Evolutionary conservation across 345 rosid genomes (phyloP).

Genomic region (Streptanthus diversifolius): DNA sequence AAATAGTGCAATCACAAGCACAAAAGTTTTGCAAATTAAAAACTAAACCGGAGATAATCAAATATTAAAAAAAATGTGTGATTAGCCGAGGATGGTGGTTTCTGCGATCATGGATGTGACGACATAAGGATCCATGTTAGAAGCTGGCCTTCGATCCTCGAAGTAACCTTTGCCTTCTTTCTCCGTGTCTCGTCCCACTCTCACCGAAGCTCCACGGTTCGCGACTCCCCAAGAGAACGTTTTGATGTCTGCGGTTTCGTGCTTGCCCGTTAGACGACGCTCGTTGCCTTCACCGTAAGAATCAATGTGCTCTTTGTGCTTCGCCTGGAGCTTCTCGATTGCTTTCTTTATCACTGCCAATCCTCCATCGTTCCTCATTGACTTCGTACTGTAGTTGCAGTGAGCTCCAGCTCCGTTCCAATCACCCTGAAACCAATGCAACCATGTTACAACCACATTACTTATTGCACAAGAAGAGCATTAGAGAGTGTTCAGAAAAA

Average conservation of each 20-base stretch:
- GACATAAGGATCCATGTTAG: conserved; percentile 79
- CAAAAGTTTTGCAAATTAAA: background rate
- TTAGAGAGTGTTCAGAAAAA: background rate
- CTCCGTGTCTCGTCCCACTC: conserved; percentile 73
- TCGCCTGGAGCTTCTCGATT: conserved; percentile 62
- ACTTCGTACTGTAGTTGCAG: conserved; percentile 83
- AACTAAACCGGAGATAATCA: background rate
- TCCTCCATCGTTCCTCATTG: conserved; percentile 80
- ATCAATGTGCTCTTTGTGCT: conserved; percentile 79
- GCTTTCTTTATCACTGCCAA: conserved; percentile 66
- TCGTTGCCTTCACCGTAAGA: conserved; percentile 94
- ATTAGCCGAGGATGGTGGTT: conserved; percentile 51
- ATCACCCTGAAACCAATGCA: conserved; percentile 52
- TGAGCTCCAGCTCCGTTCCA: conserved; percentile 99
- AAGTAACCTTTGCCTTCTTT: conserved; percentile 72
- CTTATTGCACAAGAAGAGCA: background rate
- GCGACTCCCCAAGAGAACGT: conserved; percentile 78
- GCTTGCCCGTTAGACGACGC: conserved; percentile 72
- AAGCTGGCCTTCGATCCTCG: conserved; percentile 73
- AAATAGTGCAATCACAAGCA: background rate
- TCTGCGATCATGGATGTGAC: conserved; percentile 80
- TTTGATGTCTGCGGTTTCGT: conserved; percentile 78
- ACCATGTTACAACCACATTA: background rate
- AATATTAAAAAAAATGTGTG: background rate
- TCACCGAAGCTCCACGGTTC: conserved; percentile 66